Evolutionary conservation across 129 eudicot species (phyloP), one percentile per base, ranked within the genome.

Genomic region (sunflower (Helianthus annuus)): DNA sequence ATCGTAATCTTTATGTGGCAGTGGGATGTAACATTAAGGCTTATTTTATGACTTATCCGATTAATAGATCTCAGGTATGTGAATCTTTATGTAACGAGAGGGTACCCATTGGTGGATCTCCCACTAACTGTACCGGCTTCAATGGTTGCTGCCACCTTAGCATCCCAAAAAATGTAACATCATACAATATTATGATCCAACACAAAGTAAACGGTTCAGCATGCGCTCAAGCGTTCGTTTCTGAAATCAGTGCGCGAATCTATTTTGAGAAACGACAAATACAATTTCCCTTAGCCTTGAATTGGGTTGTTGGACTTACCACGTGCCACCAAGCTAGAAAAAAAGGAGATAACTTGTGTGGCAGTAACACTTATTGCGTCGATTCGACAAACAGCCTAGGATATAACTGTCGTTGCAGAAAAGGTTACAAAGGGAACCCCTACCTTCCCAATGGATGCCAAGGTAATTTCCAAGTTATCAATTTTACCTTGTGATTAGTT

Each of bases 381-480:
- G 79, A 83, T 63, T 66, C 79, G 12, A 42, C 15, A 15, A 45
- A 16, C 0, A 39, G 57, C 8, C 24, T 46, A 16, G 87, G 84
- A 58, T 68, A 79, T 59, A 66, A 66, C 1, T 83, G 85, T 62
- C 63, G 19, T 10, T 76, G 85, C 74, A 19, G 19, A 15, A 3
- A 59, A 13, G 82, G 85, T 12, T 72, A 71, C 73, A 10, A 29
- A 16, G 82, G 85, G 22, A 79, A 80, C 34, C 80, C 80, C 42
- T 76, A 80, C 45, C 80, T 83, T 48, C 73, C 7, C 3, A 24
- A 32, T 14, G 80, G 84, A 36, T 80, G 88, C 57, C 49, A 67
- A 72, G 88, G 84, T 83, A 57, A 56, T n/a, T 36, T 7, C 4
- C 10, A 32, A 32, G 36, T 32, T 3, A 32, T 51, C 6, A 7